Percentiles rank a stretch among this genome's conserved stretches.
Conservation (phyloP, 2,329 filamentous ascomycete genomes). For the Hortaea werneckii region DNA sequence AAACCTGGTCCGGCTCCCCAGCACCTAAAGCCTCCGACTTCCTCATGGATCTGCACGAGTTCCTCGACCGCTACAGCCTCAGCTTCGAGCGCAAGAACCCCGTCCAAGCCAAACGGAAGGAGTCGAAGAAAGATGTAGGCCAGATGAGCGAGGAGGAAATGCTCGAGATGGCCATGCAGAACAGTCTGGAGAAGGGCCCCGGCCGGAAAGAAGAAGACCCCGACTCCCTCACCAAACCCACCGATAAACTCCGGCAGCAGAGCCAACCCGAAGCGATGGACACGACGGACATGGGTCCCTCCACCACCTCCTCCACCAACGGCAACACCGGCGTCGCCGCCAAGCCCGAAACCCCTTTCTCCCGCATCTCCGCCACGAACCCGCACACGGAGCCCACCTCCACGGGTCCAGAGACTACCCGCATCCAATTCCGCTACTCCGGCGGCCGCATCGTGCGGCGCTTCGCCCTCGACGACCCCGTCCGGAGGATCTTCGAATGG, state of each 20-base stretch:
- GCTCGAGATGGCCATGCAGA: slow-evolving; percentile 85
- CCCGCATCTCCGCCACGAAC: slow-evolving; percentile 58
- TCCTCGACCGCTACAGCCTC: slow-evolving; percentile 92
- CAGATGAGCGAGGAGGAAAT: slow-evolving; percentile 96
- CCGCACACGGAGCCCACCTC: slow-evolving; percentile 67
- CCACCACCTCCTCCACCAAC: slow-evolving; percentile 2
- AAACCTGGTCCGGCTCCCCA: slow-evolving; percentile 81
- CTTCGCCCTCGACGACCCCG: slow-evolving; percentile 67
- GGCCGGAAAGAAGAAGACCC: slow-evolving; percentile 60
- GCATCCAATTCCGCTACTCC: slow-evolving; percentile 86
- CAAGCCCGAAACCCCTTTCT: slow-evolving; percentile 41
- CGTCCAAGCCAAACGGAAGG: slow-evolving; percentile 66
- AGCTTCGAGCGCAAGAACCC: slow-evolving; percentile 85
- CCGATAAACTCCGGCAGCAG: slow-evolving; percentile 47
- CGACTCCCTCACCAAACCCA: slow-evolving; percentile 67
- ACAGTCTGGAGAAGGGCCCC: slow-evolving; percentile 59
- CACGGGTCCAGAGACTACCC: slow-evolving; percentile 59
- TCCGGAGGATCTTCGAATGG: slow-evolving; percentile 88
- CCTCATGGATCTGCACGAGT: slow-evolving; percentile 83
- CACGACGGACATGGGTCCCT: slow-evolving; percentile 15
- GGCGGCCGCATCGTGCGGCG: slow-evolving; percentile 75
- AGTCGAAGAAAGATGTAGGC: slow-evolving; percentile 59
- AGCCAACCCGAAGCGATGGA: slow-evolving; percentile 21
- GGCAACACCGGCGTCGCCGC: slow-evolving; percentile 4
- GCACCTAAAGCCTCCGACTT: slow-evolving; percentile 71